A percentile compares a stretch with the other conserved stretches of the same genome.
phyloP scores from a whole-genome alignment of 2,329 filamentous ascomycete species.

The Rhexocercosporidium sp. region DNA sequence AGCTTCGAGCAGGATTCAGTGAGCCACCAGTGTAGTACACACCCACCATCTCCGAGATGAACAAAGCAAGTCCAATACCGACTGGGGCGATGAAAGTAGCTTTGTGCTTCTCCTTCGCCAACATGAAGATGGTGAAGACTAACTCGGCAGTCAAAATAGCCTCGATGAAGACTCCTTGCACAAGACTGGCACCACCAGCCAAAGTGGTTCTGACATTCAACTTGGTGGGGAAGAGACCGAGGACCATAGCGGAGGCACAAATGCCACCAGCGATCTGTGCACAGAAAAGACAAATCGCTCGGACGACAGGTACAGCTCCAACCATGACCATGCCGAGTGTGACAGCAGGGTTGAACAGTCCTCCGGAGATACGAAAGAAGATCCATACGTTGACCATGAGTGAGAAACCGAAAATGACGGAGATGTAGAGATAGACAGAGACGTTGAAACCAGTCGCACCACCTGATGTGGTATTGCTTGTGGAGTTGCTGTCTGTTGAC shows the following conservation, averaged over 20 bases:
- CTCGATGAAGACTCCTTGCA: slow-evolving; percentile 56
- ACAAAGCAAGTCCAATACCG: slow-evolving; percentile 53
- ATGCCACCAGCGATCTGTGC: slow-evolving; percentile 45
- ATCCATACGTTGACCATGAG: slow-evolving; percentile 60
- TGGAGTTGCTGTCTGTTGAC: slow-evolving; percentile 19
- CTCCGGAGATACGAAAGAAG: slow-evolving; percentile 58
- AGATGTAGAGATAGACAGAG: slow-evolving; percentile 46
- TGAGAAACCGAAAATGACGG: slow-evolving; percentile 42
- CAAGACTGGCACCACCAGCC: slow-evolving; percentile 46
- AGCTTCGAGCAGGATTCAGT: slow-evolving; percentile 51
- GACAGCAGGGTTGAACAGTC: slow-evolving; percentile 56
- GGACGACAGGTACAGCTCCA: slow-evolving; percentile 41
- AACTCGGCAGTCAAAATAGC: slow-evolving; percentile 54
- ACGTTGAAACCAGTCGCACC: slow-evolving; percentile 51
- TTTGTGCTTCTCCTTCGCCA: slow-evolving; percentile 48
- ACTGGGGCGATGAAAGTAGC: slow-evolving; percentile 54
- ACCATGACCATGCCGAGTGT: slow-evolving; percentile 45
- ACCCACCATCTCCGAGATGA: slow-evolving; percentile 52
- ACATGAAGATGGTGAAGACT: slow-evolving; percentile 56
- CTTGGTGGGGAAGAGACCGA: slow-evolving; percentile 42
- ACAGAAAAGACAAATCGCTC: slow-evolving; percentile 41
- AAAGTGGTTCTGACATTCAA: slow-evolving; percentile 50
- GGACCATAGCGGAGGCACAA: slow-evolving; percentile 48
- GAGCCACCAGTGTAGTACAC: slow-evolving; percentile 50
- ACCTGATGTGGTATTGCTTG: slow-evolving; percentile 47